phyloP scores from a whole-genome alignment of 2,329 filamentous ascomycete species.

The Hymenoscyphus occultus region DNA sequence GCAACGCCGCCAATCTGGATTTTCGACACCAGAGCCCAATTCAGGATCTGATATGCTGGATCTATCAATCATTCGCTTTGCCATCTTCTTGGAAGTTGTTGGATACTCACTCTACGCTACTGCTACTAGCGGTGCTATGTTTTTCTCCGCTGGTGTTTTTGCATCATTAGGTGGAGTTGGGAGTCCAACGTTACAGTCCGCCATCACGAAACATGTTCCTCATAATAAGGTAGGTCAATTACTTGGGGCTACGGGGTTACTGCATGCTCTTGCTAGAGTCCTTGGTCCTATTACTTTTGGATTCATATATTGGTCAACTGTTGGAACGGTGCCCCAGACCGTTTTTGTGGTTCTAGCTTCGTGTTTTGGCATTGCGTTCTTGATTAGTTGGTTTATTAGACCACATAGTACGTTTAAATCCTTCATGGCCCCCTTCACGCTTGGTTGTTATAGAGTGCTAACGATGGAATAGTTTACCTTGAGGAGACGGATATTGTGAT shows the following conservation, averaged over 20 bases:
- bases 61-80: conserved; percentile 69
- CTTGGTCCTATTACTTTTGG: conserved; percentile 81
- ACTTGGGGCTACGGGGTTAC: conserved; percentile 80
- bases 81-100: conserved; percentile 71
- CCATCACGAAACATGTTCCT: conserved; percentile 88
- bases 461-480: conserved; percentile 13
- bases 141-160: conserved; percentile 69
- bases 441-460: neutral
- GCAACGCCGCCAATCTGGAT: conserved; percentile 55
- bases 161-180: conserved; percentile 81
- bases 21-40: conserved; percentile 43
- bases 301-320: conserved; percentile 78
- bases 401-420: conserved; percentile 63
- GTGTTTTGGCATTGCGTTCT: conserved; percentile 64
- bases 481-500: conserved; percentile 4
- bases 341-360: conserved; percentile 73
- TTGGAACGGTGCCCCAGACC: conserved; percentile 73
- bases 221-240: conserved; percentile 77
- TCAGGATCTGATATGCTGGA: conserved; percentile 75
- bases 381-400: conserved; percentile 67
- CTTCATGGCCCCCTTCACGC: neutral
- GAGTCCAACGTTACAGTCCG: conserved; percentile 77
- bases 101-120: conserved; percentile 75
- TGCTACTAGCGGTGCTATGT: conserved; percentile 57
- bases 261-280: conserved; percentile 79